phyloP scores from a whole-genome alignment of 78 protist species.

The Protostelium mycophagum region DNA sequence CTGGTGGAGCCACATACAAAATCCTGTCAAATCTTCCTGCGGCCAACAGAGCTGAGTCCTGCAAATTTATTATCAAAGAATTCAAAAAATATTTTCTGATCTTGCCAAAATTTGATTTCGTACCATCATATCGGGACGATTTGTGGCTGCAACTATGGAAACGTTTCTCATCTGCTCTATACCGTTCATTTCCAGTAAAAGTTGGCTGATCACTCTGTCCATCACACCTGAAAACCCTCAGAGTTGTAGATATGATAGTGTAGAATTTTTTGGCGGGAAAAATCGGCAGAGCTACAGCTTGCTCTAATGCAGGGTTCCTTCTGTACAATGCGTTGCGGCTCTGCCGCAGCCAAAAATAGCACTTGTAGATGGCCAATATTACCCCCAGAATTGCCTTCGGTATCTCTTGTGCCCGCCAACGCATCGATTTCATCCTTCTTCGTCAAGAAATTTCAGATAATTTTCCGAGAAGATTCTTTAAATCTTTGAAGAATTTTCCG shows the following conservation, averaged over 20 bases:
- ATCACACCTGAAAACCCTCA: too few species aligned
- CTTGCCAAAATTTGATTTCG: too few species aligned
- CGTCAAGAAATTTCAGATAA: neutral
- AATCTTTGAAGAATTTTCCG: too few species aligned
- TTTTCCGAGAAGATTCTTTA: too few species aligned
- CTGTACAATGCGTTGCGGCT: too few species aligned
- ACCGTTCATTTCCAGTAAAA: constrained; percentile 94
- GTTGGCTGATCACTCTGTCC: constrained; percentile 85
- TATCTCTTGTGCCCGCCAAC: constrained; percentile 64
- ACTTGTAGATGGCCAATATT: too few species aligned
- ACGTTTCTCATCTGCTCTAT: constrained; percentile 70
- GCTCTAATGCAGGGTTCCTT: too few species aligned
- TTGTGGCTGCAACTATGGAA: constrained; percentile 92
- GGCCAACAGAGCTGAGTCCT: constrained; percentile 89
- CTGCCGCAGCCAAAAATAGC: too few species aligned
- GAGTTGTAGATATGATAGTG: neutral
- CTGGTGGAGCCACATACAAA: constrained; percentile 82
- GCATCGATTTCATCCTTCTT: constrained; percentile 84
- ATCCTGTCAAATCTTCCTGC: constrained; percentile 92
- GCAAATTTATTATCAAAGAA: neutral
- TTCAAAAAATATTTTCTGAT: neutral
- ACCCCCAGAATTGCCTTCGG: constrained; percentile 78
- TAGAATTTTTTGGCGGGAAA: neutral
- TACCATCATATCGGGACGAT: constrained; percentile 86
- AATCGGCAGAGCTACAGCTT: constrained; percentile 10